These are phyloP conservation scores for Daldinia loculata DNA, from an alignment of 495 filamentous ascomycete species.

Conservation along the genomic window DNA sequence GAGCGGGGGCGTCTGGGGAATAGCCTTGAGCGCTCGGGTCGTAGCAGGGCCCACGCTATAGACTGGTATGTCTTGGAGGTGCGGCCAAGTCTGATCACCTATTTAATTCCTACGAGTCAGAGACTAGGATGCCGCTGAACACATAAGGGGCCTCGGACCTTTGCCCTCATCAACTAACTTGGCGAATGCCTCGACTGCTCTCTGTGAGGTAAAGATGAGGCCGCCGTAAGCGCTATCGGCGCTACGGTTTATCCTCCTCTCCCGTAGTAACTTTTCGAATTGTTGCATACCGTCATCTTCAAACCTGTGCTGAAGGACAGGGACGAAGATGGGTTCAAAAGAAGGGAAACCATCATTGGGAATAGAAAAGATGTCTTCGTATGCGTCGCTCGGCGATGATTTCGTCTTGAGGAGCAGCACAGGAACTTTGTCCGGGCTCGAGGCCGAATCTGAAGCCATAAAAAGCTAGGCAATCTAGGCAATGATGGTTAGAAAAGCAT, in stretches of 20 bases:
- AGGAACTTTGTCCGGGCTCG: constrained; percentile 52
- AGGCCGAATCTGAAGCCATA: constrained; percentile 22
- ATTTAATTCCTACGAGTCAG: constrained; percentile 31
- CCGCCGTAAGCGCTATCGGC: constrained; percentile 71
- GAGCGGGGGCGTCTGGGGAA: constrained; percentile 58
- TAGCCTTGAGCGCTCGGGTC: constrained; percentile 70
- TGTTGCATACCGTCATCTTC: constrained; percentile 53
- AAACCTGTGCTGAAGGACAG: constrained; percentile 80
- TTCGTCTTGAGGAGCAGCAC: constrained; percentile 88
- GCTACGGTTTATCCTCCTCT: constrained; percentile 45
- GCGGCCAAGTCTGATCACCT: constrained; percentile 52
- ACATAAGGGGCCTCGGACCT: constrained; percentile 42
- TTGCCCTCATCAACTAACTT: constrained; percentile 64
- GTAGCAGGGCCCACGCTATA: constrained; percentile 97
- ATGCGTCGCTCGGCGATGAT: constrained; percentile 79
- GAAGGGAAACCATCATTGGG: constrained; percentile 47
- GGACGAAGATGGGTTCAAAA: constrained; percentile 77
- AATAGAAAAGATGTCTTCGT: constrained; percentile 75
- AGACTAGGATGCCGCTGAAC: constrained; percentile 11
- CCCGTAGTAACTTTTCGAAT: constrained; percentile 49
- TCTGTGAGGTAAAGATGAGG: constrained; percentile 91
- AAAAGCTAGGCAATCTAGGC: neutral
- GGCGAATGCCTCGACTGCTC: constrained; percentile 87
- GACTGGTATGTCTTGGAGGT: constrained; percentile 65
- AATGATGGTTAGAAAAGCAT: constrained; percentile 12